Percentiles rank a stretch among this genome's conserved stretches.
Evolutionary conservation across 1,284 basidiomycete species (phyloP).

Genomic region (Macrocystidia cucumis): DNA sequence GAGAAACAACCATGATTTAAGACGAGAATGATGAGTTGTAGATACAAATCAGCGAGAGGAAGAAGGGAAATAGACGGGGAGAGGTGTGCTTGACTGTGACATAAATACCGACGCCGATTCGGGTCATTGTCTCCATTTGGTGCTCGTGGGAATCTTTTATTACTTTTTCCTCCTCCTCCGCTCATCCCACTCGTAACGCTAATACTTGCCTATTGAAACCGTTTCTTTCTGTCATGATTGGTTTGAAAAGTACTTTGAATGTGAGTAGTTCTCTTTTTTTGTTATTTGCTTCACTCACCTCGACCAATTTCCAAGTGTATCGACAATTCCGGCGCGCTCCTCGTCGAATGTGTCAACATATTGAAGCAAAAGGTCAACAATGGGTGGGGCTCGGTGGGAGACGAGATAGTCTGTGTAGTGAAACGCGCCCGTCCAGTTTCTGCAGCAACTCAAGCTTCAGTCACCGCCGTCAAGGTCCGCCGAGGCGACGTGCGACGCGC

Average conservation of each 20-base stretch:
- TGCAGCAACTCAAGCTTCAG: constrained; percentile 48
- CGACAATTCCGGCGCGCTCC: constrained; percentile 96
- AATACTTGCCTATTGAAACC: constrained; percentile 5
- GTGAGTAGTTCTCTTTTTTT: constrained; percentile 30
- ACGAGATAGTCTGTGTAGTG: constrained; percentile 97
- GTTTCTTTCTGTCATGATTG: constrained; percentile 60
- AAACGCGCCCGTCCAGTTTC: constrained; percentile 86
- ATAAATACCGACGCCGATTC: constrained; percentile 1
- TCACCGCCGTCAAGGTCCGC: constrained; percentile 77
- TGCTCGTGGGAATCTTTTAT: constrained; percentile 15
- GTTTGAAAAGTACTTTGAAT: constrained; percentile 86
- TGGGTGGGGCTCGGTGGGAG: constrained; percentile 78
- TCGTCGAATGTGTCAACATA: constrained; percentile 96
- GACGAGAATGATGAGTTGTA: constrained; percentile 6
- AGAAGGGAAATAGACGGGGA: constrained; percentile 9
- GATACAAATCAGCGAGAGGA: constrained; percentile 2
- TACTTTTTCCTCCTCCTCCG: constrained; percentile 8
- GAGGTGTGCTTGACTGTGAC: constrained; percentile 3
- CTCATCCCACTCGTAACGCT: too few species aligned
- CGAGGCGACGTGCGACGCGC: constrained; percentile 92
- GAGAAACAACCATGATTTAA: constrained; percentile 50
- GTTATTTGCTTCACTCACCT: not conserved
- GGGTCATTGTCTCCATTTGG: constrained; percentile 1
- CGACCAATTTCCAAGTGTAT: constrained; percentile 64
- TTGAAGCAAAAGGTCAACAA: constrained; percentile 93